Evolutionary conservation across 2,329 filamentous ascomycete species (phyloP).

Genomic region (Tolypocladium cylindrosporum): DNA sequence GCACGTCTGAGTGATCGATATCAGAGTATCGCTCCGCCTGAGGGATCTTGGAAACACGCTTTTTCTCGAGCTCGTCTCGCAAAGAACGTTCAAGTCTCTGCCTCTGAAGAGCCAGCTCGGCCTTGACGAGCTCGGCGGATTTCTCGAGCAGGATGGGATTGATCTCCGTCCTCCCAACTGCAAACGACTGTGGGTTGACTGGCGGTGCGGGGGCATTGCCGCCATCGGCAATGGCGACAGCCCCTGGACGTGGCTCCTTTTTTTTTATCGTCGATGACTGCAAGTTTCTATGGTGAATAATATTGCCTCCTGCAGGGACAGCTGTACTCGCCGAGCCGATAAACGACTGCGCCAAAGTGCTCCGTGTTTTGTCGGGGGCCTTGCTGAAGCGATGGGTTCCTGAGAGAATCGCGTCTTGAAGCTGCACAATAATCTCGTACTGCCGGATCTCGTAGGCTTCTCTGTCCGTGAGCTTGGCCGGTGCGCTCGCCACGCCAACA

Average conservation of each 20-base stretch:
- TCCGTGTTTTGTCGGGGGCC: constrained; percentile 30
- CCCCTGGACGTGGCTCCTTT: background rate
- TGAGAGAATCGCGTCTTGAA: constrained; percentile 72
- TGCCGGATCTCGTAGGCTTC: constrained; percentile 51
- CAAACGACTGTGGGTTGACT: constrained; percentile 20
- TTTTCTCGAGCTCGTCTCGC: constrained; percentile 66
- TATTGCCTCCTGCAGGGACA: constrained; percentile 8
- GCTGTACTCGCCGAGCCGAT: background rate
- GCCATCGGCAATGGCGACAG: background rate
- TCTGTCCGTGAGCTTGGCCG: constrained; percentile 27
- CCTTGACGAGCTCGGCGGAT: constrained; percentile 72
- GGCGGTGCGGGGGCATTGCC: background rate
- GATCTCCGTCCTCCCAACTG: constrained; percentile 54
- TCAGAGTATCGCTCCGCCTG: constrained; percentile 49
- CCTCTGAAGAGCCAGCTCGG: constrained; percentile 70
- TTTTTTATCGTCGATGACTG: background rate
- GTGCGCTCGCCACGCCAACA: constrained; percentile 7
- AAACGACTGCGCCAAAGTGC: constrained; percentile 9
- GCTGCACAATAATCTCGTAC: constrained; percentile 70
- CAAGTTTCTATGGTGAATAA: background rate
- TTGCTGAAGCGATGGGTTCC: constrained; percentile 62
- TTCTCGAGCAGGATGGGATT: constrained; percentile 80
- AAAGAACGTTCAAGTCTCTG: constrained; percentile 70
- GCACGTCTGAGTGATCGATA: constrained; percentile 63
- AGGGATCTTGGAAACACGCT: constrained; percentile 32